A percentile compares a stretch with the other conserved stretches of the same genome.
These are phyloP conservation scores for Nigrospora osmanthi DNA, from an alignment of 2,329 filamentous ascomycete genomes.

Conservation along the genomic window DNA sequence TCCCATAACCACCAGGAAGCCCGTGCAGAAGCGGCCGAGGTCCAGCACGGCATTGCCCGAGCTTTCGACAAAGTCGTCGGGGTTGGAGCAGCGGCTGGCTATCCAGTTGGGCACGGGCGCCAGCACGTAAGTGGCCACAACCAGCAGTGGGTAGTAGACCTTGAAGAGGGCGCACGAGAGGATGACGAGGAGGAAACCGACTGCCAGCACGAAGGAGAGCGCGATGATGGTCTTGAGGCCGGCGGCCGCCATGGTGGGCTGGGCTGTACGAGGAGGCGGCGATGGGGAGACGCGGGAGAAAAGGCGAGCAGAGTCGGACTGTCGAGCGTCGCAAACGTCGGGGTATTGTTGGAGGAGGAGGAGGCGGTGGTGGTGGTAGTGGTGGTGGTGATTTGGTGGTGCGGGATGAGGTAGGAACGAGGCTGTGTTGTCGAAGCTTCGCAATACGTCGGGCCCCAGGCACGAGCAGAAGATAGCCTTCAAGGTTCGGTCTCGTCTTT, in stretches of 20 bases:
- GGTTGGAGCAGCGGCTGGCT: constrained; percentile 78
- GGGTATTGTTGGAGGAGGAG: too few relatives aligned
- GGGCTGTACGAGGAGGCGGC: constrained; percentile 6
- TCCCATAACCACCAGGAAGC: constrained; percentile 95
- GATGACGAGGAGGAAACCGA: constrained; percentile 98
- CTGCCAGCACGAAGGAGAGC: constrained; percentile 96
- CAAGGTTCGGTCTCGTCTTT: too few relatives aligned
- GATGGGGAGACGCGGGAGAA: too few relatives aligned
- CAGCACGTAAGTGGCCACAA: constrained; percentile 90
- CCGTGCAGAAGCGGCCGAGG: constrained; percentile 87
- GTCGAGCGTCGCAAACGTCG: too few relatives aligned
- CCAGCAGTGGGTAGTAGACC: constrained; percentile 89
- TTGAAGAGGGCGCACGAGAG: constrained; percentile 93
- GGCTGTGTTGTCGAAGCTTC: too few relatives aligned
- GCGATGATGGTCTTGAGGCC: constrained; percentile 99
- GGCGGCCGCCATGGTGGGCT: constrained; percentile 59
- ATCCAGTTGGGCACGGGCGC: constrained; percentile 97
- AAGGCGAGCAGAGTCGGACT: too few relatives aligned
- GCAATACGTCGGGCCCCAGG: too few relatives aligned
- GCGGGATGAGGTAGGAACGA: too few relatives aligned
- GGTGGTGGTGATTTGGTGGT: too few relatives aligned
- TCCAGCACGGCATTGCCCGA: constrained; percentile 80
- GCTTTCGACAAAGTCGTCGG: constrained; percentile 90
- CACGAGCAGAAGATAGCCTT: too few relatives aligned
- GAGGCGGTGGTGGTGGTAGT: too few relatives aligned